Base-by-base conservation (phyloP, 345 rosid species). In the Salix caprea region DNA sequence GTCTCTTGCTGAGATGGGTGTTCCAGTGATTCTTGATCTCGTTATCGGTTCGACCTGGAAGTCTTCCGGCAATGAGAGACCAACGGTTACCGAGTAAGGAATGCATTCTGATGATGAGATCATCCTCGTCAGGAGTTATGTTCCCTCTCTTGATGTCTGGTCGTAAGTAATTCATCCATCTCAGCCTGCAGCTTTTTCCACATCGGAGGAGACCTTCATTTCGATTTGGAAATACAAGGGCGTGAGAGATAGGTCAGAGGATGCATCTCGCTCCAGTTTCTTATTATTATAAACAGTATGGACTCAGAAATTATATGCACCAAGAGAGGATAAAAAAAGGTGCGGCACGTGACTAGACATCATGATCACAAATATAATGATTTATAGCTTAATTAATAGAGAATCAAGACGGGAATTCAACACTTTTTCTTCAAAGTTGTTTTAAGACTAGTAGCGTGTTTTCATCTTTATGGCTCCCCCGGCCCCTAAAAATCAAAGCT, bases 11-110 rank as follows among this genome's bases (percentile, higher is more conserved):
- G 5, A 90, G 87, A 66, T 88, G 85, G 62, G 90, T 86, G 52
- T 87, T 90, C 91, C 90, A 90, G 42, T 90, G 79, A 66, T 90
- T 90, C 76, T 90, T 90, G 66, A 90, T 88, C 91, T 90, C 93
- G 79, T 90, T 90, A 85, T 90, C 93, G 42, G 93, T 90, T 82
- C 93, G 88, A 58, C 91, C 90, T 0, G 93, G 93, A 74, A 90
- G 84, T 39, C 90, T 73, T 9, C 87, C 88, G 4, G 93, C 91
- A 16, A 90, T 90, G 76, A 90, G 88, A 44, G 91, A 90, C 93
- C 93, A 90, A 2, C 93, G 85, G 69, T 88, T 90, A 37, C 91
- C 93, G 0, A 90, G 86, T 7, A 90, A 84, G 6, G 88, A 72
- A 65, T 90, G 91, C 80, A 88, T 75, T 65, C 93, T 80, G 70